Evolutionary conservation across 805 yeast species (phyloP).

Genomic region (Priceomyces fermenticarens): DNA sequence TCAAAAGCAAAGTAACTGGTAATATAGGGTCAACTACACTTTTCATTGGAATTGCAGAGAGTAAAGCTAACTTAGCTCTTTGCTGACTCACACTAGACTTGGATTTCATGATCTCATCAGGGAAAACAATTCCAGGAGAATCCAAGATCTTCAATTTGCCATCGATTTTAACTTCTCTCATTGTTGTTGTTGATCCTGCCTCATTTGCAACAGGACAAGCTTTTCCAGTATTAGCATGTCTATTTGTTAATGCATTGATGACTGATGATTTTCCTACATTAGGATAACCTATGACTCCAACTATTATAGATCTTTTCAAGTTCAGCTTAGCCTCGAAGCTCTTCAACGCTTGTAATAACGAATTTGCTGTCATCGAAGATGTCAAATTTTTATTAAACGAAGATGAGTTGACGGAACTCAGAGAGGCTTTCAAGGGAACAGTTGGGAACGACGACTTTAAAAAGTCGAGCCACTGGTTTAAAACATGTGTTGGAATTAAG

Average conservation of each 20-base stretch:
- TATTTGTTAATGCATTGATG: constrained; percentile 80
- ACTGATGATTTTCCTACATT: constrained; percentile 90
- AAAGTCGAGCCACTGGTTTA: constrained; percentile 80
- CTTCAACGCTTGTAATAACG: constrained; percentile 77
- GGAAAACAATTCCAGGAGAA: constrained; percentile 98
- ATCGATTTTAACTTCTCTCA: constrained; percentile 91
- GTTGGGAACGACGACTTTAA: constrained; percentile 86
- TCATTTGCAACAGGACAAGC: constrained; percentile 97
- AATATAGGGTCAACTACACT: constrained; percentile 79
- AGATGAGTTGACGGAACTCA: constrained; percentile 65
- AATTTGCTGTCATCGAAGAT: constrained; percentile 65
- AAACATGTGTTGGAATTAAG: constrained; percentile 79
- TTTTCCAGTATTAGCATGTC: constrained; percentile 68
- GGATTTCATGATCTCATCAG: constrained; percentile 45
- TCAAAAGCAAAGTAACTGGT: constrained; percentile 73
- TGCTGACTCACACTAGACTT: constrained; percentile 57
- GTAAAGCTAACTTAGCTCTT: constrained; percentile 83
- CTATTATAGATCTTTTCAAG: constrained; percentile 83
- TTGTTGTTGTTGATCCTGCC: constrained; percentile 93
- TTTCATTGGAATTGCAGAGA: constrained; percentile 88
- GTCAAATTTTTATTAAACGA: constrained; percentile 74
- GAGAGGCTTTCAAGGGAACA: constrained; percentile 79
- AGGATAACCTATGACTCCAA: constrained; percentile 96
- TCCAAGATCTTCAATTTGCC: constrained; percentile 84
- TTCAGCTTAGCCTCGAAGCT: constrained; percentile 80